Evolutionary conservation across 2,329 filamentous ascomycete species (phyloP).

Genomic region (Calycina herbarum): DNA sequence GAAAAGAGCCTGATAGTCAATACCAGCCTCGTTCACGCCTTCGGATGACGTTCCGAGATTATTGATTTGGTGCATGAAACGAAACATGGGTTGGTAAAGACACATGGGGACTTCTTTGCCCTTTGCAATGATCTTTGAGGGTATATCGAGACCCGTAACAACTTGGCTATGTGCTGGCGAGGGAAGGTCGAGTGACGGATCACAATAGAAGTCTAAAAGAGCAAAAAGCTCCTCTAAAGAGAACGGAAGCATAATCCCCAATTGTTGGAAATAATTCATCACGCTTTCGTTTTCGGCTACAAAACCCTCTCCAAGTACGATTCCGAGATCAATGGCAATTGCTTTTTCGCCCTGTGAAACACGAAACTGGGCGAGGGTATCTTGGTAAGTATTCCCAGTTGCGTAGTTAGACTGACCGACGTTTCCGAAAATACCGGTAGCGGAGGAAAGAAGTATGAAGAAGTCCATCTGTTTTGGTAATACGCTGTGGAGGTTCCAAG

Average conservation of each 20-base stretch:
- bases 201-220: background rate
- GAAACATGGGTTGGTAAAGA: background rate
- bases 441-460: conserved; percentile 42
- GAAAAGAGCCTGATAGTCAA: background rate
- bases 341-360: background rate
- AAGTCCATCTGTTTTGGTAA: conserved; percentile 27
- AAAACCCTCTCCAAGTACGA: background rate
- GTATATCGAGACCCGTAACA: background rate
- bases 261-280: background rate
- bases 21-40: background rate
- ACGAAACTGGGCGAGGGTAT: conserved; percentile 18
- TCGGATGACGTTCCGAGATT: background rate
- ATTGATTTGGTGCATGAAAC: background rate
- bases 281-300: background rate
- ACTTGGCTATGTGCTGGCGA: background rate
- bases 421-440: conserved; percentile 27
- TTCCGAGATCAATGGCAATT: conserved; percentile 7
- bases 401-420: conserved; percentile 20
- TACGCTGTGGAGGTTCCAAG: conserved; percentile 14
- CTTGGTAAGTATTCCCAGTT: conserved; percentile 35
- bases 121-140: background rate
- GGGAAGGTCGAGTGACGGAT: background rate
- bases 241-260: background rate
- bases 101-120: background rate
- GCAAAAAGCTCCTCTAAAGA: background rate